Evolutionary conservation across 352 stramenopile genomes (phyloP), one percentile per base, ranked within the genome.

Genomic region (Phytophthora palmivora): DNA sequence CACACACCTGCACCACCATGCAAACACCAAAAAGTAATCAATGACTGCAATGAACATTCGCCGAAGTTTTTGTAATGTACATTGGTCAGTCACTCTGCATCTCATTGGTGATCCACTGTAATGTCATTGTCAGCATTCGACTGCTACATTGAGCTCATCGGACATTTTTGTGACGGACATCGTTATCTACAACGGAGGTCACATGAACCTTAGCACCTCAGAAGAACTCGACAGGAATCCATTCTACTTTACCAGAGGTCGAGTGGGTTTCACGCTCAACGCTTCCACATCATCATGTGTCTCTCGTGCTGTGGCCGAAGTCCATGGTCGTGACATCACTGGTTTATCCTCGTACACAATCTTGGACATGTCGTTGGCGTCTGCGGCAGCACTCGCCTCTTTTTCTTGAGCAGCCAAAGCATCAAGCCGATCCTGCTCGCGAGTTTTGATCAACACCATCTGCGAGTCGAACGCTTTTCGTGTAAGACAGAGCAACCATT

Each of bases 41-140:
- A 6, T 28, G n/a, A n/a, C n/a, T 6, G 24, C 3, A 18, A 18
- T 52, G 48, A 65, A 46, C 64, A 85, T 79, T 77, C 91, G 80
- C 51, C 88, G 78, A 15, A 79, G 78, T 45, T 89, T 6, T 38
- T n/a, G n/a, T 43, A 37, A 47, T 71, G 53, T 70, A 89, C 84
- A 82, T 26, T 94, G 83, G 55, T 92, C 86, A 6, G n/a, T n/a
- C n/a, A n/a, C n/a, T n/a, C n/a, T n/a, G 86, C 83, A 39, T 92
- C 82, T 0, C 84, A 92, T 64, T 92, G 92, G 79, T 87, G 91
- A 63, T 94, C 83, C n/a, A n/a, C n/a, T n/a, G n/a, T n/a, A n/a
- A n/a, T n/a, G n/a, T n/a, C n/a, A n/a, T n/a, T n/a, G n/a, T n/a
- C n/a, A n/a, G n/a, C n/a, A n/a, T n/a, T n/a, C n/a, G n/a, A n/a